Percentiles rank a stretch among this genome's conserved stretches.
These are phyloP conservation scores for Lodderomyces oxycetoniae DNA, from an alignment of 1,139 yeast genomes.

Conservation along the genomic window DNA sequence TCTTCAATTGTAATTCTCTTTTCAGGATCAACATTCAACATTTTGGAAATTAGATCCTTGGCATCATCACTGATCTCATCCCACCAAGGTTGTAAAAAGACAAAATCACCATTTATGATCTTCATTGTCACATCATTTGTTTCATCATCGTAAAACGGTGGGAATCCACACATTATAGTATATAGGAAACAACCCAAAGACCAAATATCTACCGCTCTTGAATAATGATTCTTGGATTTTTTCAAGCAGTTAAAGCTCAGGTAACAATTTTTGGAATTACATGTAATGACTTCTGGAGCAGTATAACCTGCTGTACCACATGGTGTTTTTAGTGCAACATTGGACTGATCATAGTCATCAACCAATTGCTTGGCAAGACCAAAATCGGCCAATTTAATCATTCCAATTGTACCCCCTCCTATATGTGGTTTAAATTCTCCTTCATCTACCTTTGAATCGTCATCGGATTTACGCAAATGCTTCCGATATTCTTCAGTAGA, in stretches of 20 bases:
- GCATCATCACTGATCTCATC: constrained; percentile 83
- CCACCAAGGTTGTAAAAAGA: constrained; percentile 94
- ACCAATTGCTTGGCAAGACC: constrained; percentile 80
- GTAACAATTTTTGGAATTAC: constrained; percentile 22
- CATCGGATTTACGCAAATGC: constrained; percentile 65
- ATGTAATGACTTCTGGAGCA: constrained; percentile 84
- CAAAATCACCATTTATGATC: constrained; percentile 78
- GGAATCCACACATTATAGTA: constrained; percentile 89
- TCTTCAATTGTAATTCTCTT: constrained; percentile 59
- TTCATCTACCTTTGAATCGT: constrained; percentile 73
- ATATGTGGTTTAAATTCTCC: constrained; percentile 71
- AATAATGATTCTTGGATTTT: constrained; percentile 64
- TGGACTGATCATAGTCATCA: constrained; percentile 9
- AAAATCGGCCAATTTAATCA: constrained; percentile 85
- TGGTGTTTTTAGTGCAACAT: constrained; percentile 51
- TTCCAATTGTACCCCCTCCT: constrained; percentile 90
- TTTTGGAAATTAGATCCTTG: constrained; percentile 53
- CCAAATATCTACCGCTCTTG: constrained; percentile 94
- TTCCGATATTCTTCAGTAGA: constrained; percentile 36
- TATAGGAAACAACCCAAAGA: constrained; percentile 90
- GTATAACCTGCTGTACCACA: constrained; percentile 68
- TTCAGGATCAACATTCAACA: constrained; percentile 59
- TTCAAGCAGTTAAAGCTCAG: neutral
- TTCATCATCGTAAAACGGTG: constrained; percentile 91
- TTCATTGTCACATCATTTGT: constrained; percentile 76